Percentiles rank a stretch among this genome's conserved stretches.
Conservation (phyloP, 192 early-diverging fungal genomes). For the Backusella westeae region DNA sequence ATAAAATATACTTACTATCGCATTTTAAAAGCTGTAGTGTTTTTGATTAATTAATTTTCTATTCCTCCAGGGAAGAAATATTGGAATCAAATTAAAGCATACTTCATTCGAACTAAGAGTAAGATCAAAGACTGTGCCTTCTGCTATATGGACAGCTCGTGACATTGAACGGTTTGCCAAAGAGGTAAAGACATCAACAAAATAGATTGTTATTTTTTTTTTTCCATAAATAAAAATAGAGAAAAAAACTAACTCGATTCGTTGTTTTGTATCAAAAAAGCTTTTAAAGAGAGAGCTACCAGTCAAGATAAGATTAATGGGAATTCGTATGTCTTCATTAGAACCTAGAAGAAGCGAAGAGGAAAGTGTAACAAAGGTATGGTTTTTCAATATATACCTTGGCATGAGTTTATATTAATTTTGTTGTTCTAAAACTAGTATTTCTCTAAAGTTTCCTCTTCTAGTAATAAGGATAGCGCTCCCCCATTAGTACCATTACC, state of each 20-base stretch:
- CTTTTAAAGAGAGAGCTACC: constrained; percentile 45
- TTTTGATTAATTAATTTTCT: background rate
- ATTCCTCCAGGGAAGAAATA: constrained; percentile 35
- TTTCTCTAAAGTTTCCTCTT: background rate
- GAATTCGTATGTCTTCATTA: constrained; percentile 37
- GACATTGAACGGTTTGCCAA: constrained; percentile 32
- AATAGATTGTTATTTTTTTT: background rate
- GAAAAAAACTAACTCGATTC: background rate
- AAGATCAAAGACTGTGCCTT: constrained; percentile 41
- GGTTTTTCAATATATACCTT: background rate
- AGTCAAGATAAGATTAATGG: constrained; percentile 52
- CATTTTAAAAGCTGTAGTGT: background rate
- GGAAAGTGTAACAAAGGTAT: constrained; percentile 30
- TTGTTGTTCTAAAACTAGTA: background rate
- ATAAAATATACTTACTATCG: background rate
- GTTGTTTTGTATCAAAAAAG: background rate
- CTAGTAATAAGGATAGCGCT: background rate
- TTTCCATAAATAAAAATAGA: no score
- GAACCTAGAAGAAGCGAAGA: constrained; percentile 13
- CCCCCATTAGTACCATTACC: no score
- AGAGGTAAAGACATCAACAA: constrained; percentile 13
- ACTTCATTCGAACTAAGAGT: constrained; percentile 40
- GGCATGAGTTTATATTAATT: background rate
- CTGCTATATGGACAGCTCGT: constrained; percentile 24
- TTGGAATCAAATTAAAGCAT: constrained; percentile 47